Evolutionary conservation across 1,139 yeast species (phyloP).

Genomic region (Blastobotrys niveus): DNA sequence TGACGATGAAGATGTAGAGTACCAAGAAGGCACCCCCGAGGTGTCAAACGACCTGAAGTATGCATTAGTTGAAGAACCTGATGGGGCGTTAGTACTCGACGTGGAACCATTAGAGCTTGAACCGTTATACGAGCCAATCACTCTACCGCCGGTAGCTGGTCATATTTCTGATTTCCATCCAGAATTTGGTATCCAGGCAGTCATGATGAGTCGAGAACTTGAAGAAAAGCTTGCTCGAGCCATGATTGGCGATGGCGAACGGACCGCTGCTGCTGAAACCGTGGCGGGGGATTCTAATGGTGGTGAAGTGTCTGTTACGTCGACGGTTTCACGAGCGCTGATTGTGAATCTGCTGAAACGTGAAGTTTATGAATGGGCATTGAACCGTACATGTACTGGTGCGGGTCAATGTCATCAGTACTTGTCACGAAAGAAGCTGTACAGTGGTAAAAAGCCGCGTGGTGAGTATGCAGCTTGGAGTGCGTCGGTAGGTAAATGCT

Average conservation of each 20-base stretch:
- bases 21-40: no score
- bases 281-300: neutral
- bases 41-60: conserved; percentile 2
- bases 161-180: conserved; percentile 30
- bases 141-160: conserved; percentile 29
- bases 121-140: conserved; percentile 17
- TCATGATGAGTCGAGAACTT: conserved; percentile 24
- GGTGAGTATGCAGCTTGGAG: conserved; percentile 2
- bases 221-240: conserved; percentile 25
- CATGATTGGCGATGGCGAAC: conserved; percentile 24
- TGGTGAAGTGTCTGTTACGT: neutral
- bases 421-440: conserved; percentile 17
- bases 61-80: conserved; percentile 12
- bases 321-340: conserved; percentile 12
- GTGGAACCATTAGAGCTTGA: conserved; percentile 11
- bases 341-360: conserved; percentile 12
- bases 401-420: conserved; percentile 13
- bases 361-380: conserved; percentile 11
- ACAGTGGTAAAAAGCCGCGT: neutral
- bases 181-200: conserved; percentile 29
- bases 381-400: conserved; percentile 7
- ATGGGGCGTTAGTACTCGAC: conserved; percentile 17
- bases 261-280: conserved; percentile 3
- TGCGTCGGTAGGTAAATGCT: conserved; percentile 1
- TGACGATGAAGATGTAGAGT: neutral